Evolutionary conservation across 129 eudicot genomes (phyloP), one percentile per base, ranked within the genome.

Genomic region (Flaveria robusta): DNA sequence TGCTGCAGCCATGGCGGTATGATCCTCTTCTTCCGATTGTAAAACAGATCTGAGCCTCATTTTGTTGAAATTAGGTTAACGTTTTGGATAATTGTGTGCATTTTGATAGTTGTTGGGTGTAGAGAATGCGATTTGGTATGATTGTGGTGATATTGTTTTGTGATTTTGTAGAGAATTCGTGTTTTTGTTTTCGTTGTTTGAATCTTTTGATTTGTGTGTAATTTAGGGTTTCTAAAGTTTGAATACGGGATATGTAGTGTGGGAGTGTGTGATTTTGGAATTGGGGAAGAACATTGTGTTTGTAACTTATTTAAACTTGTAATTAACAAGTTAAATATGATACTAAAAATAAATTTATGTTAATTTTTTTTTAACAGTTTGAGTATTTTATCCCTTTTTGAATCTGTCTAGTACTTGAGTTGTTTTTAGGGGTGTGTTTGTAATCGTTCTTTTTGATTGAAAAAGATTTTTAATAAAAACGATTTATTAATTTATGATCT

Each of bases 1-100:
- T 65, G 65, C 47, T 77, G 85, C 85, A 76, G 85, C 85, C 83
- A 72, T 79, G 83, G 83, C 79, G 83, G 79, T 37, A 0, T 50
- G 13, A 65, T 42, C 72, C 39, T 45, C 59, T 50, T 42, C 20
- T 20, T 26, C 74, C 69, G 67, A 55, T 64, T 2, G 73, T 72
- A 71, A 71, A 52, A 79, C 79, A 79, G 69, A 72, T 72, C 83
- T 79, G 78, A 79, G 83, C 83, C 83, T 72, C 31, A 60, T 51
- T 22, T 39, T 47, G 4, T 56, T 29, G 1, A 16, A 47, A 11
- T 12, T 4, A 7, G 9, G 0, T 51, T n/a, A 1, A 5, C 7
- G 5, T 51, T 51, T 51, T n/a, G 10, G 16, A 16, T 47, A 0
- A 47, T 14, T 49, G 0, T 3, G 7, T 49, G 18, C 9, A 6